These are phyloP conservation scores for Penicillium robsamsonii DNA, from an alignment of 495 filamentous ascomycete species.

Conservation along the genomic window DNA sequence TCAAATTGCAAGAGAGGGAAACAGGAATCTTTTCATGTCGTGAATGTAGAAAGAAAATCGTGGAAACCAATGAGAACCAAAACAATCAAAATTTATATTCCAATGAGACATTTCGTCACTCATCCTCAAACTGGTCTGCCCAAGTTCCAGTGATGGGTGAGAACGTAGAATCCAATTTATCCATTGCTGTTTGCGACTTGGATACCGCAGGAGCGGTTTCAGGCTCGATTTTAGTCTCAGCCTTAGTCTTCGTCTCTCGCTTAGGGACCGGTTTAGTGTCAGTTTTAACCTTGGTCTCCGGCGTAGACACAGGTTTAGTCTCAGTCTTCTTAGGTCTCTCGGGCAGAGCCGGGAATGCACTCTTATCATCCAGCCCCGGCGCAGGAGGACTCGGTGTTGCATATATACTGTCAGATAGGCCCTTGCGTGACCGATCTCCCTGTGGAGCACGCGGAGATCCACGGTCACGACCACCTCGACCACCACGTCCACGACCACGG, in stretches of 20 bases:
- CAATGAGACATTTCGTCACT: conserved; percentile 2
- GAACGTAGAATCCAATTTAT: conserved; percentile 27
- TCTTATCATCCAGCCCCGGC: conserved; percentile 32
- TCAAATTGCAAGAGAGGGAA: conserved; percentile 5
- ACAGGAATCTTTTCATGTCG: conserved; percentile 1
- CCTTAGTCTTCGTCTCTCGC: background rate
- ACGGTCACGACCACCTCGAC: conserved; percentile 36
- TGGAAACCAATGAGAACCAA: conserved; percentile 1
- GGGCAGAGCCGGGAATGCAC: conserved; percentile 47
- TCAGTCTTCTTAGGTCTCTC: conserved; percentile 22
- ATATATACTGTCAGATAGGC: conserved; percentile 17
- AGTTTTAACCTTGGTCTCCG: background rate
- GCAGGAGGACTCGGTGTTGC: conserved; percentile 15
- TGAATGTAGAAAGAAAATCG: conserved; percentile 1
- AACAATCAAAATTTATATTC: background rate
- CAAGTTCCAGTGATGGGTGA: conserved; percentile 33
- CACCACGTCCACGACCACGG: conserved; percentile 29
- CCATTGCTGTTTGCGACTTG: conserved; percentile 19
- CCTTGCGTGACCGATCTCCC: conserved; percentile 23
- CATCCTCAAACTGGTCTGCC: conserved; percentile 43
- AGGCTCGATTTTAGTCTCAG: background rate
- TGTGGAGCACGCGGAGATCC: conserved; percentile 33
- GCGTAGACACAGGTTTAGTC: background rate
- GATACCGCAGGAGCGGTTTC: background rate
- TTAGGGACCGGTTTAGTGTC: background rate